Evolutionary conservation across 306 rosid genomes (phyloP), one percentile per base, ranked within the genome.

Genomic region (Medicago arabica): DNA sequence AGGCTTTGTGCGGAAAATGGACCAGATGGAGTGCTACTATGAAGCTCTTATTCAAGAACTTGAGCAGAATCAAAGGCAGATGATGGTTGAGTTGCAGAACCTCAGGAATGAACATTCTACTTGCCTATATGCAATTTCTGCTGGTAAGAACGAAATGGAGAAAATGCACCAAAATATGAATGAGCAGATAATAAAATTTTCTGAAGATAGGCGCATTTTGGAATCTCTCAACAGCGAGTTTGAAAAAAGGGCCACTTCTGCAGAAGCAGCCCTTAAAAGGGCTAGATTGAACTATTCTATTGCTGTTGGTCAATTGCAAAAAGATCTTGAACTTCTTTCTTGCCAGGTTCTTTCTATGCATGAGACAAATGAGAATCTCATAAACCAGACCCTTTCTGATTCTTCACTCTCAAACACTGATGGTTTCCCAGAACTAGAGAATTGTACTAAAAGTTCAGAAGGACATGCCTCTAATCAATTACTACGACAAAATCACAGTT

Each of bases 21-120:
- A 89, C 78, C 98, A 92, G 92, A 96, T 96, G 99, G 99, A 96
- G 85, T 92, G 98, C 89, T 96, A 96, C 81, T 96, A 96, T 59
- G 99, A 96, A 89, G 97, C 98, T 86, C 96, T 96, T 59, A 87
- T 96, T 77, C 97, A 90, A 79, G 99, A 96, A 81, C 97, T 96
- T 76, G 99, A 96, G 88, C 98, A 90, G 89, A 96, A 79, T 78
- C 99, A 96, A 79, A 85, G 98, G 79, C 96, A 86, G 88, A 84
- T 96, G 96, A 86, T 96, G 89, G 98, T 85, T 62, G 98, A 96
- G 87, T 83, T 96, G 89, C 98, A 96, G 88, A 92, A 72, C 86
- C 91, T 96, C 67, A 82, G 96, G 79, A 92, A 83, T 75, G 99
- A 90, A 81, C 99, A 96, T 82, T 85, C 99, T 63, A 85, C 97